These are phyloP conservation scores for Penicillium atrosanguineum DNA, from an alignment of 495 filamentous ascomycete genomes.

Conservation along the genomic window DNA sequence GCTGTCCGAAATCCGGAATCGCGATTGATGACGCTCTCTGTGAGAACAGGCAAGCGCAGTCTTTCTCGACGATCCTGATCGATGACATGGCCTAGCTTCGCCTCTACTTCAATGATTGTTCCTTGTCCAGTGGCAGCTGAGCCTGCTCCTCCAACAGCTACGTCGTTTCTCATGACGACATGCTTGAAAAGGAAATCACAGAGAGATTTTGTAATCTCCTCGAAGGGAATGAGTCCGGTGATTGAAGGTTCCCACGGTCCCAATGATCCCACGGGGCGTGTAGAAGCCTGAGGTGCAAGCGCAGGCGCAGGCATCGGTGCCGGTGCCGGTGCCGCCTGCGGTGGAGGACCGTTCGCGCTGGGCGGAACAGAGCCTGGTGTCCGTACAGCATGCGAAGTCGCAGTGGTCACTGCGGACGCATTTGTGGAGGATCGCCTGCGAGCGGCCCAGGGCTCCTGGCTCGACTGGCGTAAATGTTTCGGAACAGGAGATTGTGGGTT, in stretches of 20 bases:
- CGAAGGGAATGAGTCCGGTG: slow-evolving; percentile 59
- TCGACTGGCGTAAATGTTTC: slow-evolving; percentile 28
- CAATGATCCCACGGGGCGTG: slow-evolving; percentile 32
- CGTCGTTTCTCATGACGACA: slow-evolving; percentile 59
- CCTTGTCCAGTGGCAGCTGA: slow-evolving; percentile 53
- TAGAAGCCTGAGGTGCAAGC: slow-evolving; percentile 1
- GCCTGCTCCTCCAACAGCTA: slow-evolving; percentile 43
- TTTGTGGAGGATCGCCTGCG: slow-evolving; percentile 27
- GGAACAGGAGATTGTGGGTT: slow-evolving; percentile 35
- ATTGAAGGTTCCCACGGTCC: slow-evolving; percentile 76
- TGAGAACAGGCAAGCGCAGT: slow-evolving; percentile 58
- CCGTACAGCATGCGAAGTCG: slow-evolving; percentile 19
- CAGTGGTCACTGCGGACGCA: slow-evolving; percentile 18
- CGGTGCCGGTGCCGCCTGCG: neutral
- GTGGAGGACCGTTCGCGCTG: slow-evolving; percentile 4
- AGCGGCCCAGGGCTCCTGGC: slow-evolving; percentile 24
- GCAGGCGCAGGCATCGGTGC: neutral
- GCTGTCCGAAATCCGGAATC: slow-evolving; percentile 45
- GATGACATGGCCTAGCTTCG: slow-evolving; percentile 79
- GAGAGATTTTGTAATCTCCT: slow-evolving; percentile 63
- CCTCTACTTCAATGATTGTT: slow-evolving; percentile 85
- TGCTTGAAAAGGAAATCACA: slow-evolving; percentile 72
- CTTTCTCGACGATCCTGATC: slow-evolving; percentile 67
- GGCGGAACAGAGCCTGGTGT: slow-evolving; percentile 8
- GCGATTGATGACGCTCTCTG: slow-evolving; percentile 63